phyloP scores from a whole-genome alignment of 352 stramenopile species.

The Bremia lactucae region DNA sequence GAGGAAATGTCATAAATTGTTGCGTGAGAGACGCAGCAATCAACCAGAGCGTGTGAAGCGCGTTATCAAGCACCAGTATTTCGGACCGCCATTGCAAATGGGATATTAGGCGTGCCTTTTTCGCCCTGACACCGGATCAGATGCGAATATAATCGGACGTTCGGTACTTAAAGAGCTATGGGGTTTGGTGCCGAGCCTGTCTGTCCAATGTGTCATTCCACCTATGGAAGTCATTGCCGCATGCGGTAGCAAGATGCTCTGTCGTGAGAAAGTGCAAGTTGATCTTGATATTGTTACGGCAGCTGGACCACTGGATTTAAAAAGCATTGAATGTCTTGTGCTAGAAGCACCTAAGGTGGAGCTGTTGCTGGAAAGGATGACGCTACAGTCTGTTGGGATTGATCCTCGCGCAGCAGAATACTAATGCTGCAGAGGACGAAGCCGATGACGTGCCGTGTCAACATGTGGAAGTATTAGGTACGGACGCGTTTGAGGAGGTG shows the following conservation, averaged over 20 bases:
- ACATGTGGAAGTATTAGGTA: slow-evolving; percentile 1
- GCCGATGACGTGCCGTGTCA: slow-evolving; percentile 3
- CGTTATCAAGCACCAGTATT: not conserved
- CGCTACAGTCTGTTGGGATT: slow-evolving; percentile 4
- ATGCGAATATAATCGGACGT: slow-evolving; percentile 3
- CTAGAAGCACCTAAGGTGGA: slow-evolving; percentile 2
- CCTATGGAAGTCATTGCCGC: not conserved
- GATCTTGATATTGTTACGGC: slow-evolving; percentile 4
- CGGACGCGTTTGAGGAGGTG: not conserved
- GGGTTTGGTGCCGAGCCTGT: not conserved
- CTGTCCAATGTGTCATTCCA: not conserved
- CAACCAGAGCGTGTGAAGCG: not conserved
- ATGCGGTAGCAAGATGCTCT: slow-evolving; percentile 3
- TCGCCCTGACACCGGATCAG: not conserved
- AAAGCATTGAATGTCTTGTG: slow-evolving; percentile 5
- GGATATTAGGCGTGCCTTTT: not conserved
- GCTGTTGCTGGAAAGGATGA: not conserved
- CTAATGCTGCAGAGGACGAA: not conserved
- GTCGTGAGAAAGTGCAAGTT: slow-evolving; percentile 1
- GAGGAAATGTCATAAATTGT: not conserved
- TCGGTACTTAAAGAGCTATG: not conserved
- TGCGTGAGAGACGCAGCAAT: not conserved
- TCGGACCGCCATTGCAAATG: not conserved
- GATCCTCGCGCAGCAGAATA: slow-evolving; percentile 4
- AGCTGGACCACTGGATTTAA: not conserved